Evolutionary conservation across 2,329 filamentous ascomycete genomes (phyloP).

Genomic region (Microdochium paspali): DNA sequence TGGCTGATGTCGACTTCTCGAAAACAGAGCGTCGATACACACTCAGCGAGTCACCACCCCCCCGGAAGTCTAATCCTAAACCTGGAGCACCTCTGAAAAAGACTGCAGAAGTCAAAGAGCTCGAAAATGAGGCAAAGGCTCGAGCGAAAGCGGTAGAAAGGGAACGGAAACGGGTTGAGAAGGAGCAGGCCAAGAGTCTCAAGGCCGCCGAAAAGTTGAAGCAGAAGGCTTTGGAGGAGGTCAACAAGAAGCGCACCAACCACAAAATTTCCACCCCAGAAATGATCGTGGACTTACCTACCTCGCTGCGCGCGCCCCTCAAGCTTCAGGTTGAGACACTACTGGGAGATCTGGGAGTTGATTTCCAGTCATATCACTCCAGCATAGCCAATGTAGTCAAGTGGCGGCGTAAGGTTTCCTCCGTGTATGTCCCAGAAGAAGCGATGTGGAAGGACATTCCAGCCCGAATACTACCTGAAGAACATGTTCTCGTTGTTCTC

Average conservation of each 20-base stretch:
- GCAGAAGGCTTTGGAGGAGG: constrained; percentile 58
- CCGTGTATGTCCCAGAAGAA: constrained; percentile 48
- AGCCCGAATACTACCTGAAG: constrained; percentile 41
- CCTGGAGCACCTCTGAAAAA: constrained; percentile 10
- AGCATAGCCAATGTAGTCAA: constrained; percentile 43
- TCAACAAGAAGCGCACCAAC: constrained; percentile 63
- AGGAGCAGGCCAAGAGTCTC: constrained; percentile 49
- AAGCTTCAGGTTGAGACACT: constrained; percentile 37
- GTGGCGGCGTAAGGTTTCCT: constrained; percentile 61
- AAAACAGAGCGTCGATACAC: constrained; percentile 11
- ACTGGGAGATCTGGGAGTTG: constrained; percentile 39
- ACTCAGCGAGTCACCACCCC: constrained; percentile 8
- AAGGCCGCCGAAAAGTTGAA: constrained; percentile 54
- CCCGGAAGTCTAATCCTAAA: constrained; percentile 13
- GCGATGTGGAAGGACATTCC: constrained; percentile 57
- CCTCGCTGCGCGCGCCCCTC: constrained; percentile 38
- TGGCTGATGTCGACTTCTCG: constrained; percentile 28
- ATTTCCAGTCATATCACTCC: constrained; percentile 18
- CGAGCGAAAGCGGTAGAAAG: constrained; percentile 43
- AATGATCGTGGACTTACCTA: constrained; percentile 67
- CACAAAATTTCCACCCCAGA: constrained; percentile 65
- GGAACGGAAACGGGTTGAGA: constrained; percentile 45
- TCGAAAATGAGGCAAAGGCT: constrained; percentile 33
- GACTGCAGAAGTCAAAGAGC: constrained; percentile 24
- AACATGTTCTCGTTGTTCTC: constrained; percentile 53